These are phyloP conservation scores for Crotalaria pallida DNA, from an alignment of 306 rosid species.

Conservation along the genomic window DNA sequence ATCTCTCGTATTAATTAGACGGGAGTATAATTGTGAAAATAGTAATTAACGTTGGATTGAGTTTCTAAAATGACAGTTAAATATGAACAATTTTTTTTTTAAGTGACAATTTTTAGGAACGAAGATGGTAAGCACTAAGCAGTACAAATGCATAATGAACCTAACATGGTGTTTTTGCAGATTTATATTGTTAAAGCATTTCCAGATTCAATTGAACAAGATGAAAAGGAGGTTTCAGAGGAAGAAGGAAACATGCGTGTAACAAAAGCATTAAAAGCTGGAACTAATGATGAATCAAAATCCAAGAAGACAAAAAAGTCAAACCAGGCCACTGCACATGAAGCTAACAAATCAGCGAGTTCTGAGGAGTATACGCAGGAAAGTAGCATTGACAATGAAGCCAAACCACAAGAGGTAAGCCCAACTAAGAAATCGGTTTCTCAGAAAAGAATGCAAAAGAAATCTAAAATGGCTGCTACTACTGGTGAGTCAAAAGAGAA, in stretches of 20 bases:
- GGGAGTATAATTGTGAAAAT: too few relatives aligned
- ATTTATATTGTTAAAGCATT: slow-evolving; percentile 47
- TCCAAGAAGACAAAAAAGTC: slow-evolving; percentile 16
- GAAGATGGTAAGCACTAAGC: neutral
- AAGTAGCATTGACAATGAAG: slow-evolving; percentile 10
- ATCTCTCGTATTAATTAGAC: too few relatives aligned
- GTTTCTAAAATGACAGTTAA: too few relatives aligned
- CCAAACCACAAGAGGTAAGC: slow-evolving; percentile 1
- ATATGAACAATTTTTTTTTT: too few relatives aligned
- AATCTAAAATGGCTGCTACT: neutral
- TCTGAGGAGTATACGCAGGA: slow-evolving; percentile 13
- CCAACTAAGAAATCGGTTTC: neutral
- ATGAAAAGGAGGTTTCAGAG: neutral
- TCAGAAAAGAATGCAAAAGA: slow-evolving; percentile 8
- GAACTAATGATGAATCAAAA: neutral
- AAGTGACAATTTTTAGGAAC: neutral
- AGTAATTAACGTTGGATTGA: too few relatives aligned
- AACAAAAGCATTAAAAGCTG: slow-evolving; percentile 17
- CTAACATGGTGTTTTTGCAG: slow-evolving; percentile 26
- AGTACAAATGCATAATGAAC: too few relatives aligned
- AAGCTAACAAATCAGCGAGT: slow-evolving; percentile 17
- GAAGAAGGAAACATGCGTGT: slow-evolving; percentile 12
- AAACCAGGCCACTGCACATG: slow-evolving; percentile 5
- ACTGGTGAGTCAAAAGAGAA: slow-evolving; percentile 1
- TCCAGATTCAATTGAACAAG: slow-evolving; percentile 23